Conservation (phyloP, 176 grass and related monocot species). For the Zoysia pacifica region DNA sequence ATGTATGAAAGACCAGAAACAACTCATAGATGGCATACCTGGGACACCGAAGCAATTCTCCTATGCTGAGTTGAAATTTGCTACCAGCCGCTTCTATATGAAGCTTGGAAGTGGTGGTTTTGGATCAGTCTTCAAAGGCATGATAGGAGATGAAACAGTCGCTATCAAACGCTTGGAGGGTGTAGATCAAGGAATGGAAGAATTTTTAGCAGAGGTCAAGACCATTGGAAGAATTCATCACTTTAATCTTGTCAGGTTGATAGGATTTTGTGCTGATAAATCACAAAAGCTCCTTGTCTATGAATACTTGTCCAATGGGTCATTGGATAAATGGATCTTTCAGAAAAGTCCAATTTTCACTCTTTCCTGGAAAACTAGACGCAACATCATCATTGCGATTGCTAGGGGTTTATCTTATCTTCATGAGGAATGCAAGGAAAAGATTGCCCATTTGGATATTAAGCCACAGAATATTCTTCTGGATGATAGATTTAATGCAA, state of each 20-base stretch:
- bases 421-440: constrained; percentile 23
- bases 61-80: constrained; percentile 34
- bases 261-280: too few species aligned
- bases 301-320: too few species aligned
- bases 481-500: background rate
- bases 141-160: constrained; percentile 33
- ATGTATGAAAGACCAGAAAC: background rate
- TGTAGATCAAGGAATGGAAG: constrained; percentile 43
- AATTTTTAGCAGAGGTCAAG: constrained; percentile 37
- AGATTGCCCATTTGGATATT: constrained; percentile 22
- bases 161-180: constrained; percentile 45
- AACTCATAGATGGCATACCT: constrained; percentile 28
- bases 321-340: too few species aligned
- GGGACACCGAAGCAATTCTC: constrained; percentile 40
- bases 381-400: background rate
- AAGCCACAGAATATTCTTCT: constrained; percentile 17
- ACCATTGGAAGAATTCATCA: constrained; percentile 20
- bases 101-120: constrained; percentile 47
- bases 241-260: background rate
- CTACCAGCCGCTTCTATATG: constrained; percentile 27
- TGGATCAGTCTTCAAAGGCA: constrained; percentile 47
- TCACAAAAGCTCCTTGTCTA: too few species aligned
- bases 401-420: constrained; percentile 17
- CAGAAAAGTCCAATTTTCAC: background rate
- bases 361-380: constrained; percentile 9